Base-by-base conservation (phyloP, 2,329 filamentous ascomycete species). In the Sphaerulina musiva region DNA sequence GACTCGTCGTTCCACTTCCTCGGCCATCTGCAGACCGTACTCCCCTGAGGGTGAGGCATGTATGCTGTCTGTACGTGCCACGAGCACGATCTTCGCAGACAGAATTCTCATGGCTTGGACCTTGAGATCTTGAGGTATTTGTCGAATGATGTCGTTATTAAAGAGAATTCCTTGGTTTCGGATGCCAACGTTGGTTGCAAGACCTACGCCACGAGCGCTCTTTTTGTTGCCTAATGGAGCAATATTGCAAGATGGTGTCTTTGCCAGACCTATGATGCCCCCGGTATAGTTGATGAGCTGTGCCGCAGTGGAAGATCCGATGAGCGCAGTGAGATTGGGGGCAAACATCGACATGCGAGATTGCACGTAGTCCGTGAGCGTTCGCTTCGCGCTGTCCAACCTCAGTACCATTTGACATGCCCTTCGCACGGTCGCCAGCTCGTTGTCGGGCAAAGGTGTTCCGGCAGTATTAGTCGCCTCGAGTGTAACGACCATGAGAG, bases 271-370 rank as follows among this genome's bases (percentile, higher is more conserved):
- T 1, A 85, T 87, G 32, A 98, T 76, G 7, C 93, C 93, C 58
- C 93, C 93, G 0, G 90, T 87, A 56, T 89, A 89, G 71, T 96
- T 96, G 65, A 98, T 86, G n/a, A 98, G 81, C 72, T 97, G 92
- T 3, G 93, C 93, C 6, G 93, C 92, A 2, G 92, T 96, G 14
- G 95, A 79, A 0, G 92, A 93, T 14, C 93, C 93, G 54, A 98
- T 87, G 14, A 98, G 80, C 1, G 84, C 85, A 0, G 93, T 95
- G 51, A 97, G 74, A 65, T 98, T 98, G 0, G 93, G 93, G 4
- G 93, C 93, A 68, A 97, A 97, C 34, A 95, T 79, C 62, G 87
- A 93, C 89, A 98, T 97, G 58, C 93, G 87, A 36, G 92, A 96
- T 72, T 96, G 89, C 12, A 98, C 93, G 66, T 95, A 98, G 68